Evolutionary conservation across 192 early-diverging fungal genomes (phyloP).

Genomic region (Chytriomyces hyalinus): DNA sequence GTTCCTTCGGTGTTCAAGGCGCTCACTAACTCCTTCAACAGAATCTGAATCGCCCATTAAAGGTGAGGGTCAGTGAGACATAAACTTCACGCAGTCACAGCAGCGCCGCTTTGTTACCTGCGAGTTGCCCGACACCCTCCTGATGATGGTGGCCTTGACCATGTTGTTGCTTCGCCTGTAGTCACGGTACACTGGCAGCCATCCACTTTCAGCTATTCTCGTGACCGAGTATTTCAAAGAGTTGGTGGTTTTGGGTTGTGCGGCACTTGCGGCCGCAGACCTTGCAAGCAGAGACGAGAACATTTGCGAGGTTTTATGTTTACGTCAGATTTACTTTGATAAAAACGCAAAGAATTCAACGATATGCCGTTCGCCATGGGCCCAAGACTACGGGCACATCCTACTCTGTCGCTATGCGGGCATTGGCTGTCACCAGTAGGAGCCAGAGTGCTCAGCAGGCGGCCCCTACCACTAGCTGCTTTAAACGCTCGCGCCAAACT

Average conservation of each 20-base stretch:
- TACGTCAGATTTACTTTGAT: too few species aligned
- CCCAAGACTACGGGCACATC: too few species aligned
- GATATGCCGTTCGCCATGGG: too few species aligned
- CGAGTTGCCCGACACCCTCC: slow-evolving; percentile 3
- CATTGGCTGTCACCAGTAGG: too few species aligned
- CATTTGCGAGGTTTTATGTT: too few species aligned
- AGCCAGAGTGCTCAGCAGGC: too few species aligned
- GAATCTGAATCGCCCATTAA: not conserved
- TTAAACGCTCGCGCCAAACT: too few species aligned
- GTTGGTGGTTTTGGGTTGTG: not conserved
- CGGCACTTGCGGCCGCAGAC: not conserved
- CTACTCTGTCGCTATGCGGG: too few species aligned
- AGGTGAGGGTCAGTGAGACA: not conserved
- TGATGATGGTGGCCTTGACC: slow-evolving; percentile 25
- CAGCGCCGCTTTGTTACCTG: not conserved
- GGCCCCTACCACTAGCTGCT: too few species aligned
- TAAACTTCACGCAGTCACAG: not conserved
- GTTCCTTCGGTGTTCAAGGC: slow-evolving; percentile 21
- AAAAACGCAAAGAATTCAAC: too few species aligned
- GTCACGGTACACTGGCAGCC: slow-evolving; percentile 35
- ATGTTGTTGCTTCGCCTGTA: slow-evolving; percentile 24
- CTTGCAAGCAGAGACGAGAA: not conserved
- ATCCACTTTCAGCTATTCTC: slow-evolving; percentile 11
- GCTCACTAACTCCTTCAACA: slow-evolving; percentile 2
- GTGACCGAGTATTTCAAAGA: not conserved